Conservation (phyloP, 1,139 yeast species). For the Geotrichum phurueaensis region DNA sequence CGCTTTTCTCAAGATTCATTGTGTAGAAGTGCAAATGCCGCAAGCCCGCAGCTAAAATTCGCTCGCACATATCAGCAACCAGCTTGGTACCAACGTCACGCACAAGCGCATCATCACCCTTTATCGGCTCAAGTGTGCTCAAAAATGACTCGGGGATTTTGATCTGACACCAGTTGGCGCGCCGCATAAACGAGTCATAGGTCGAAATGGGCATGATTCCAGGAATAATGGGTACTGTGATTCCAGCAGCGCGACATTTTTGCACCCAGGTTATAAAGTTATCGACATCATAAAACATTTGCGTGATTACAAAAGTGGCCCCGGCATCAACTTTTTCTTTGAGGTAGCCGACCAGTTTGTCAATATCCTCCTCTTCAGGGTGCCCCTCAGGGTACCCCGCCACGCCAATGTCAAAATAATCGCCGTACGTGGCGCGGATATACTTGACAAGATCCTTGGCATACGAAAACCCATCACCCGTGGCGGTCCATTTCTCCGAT, state of each 20-base stretch:
- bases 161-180: constrained; percentile 92
- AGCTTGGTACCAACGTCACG: constrained; percentile 82
- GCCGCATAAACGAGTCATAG: constrained; percentile 82
- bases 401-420: constrained; percentile 80
- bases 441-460: constrained; percentile 79
- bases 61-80: constrained; percentile 76
- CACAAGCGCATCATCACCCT: constrained; percentile 84
- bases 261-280: constrained; percentile 78
- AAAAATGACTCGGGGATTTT: constrained; percentile 69
- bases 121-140: constrained; percentile 68
- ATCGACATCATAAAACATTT: constrained; percentile 76
- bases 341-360: constrained; percentile 54
- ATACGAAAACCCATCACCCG: constrained; percentile 63
- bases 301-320: constrained; percentile 89
- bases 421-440: constrained; percentile 63
- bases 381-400: constrained; percentile 99
- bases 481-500: constrained; percentile 39
- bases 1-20: constrained; percentile 89
- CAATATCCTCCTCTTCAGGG: constrained; percentile 67
- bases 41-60: constrained; percentile 67
- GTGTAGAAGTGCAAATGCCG: constrained; percentile 92
- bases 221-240: constrained; percentile 83
- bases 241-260: constrained; percentile 64
- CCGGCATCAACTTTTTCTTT: constrained; percentile 90
- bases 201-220: constrained; percentile 98